These are phyloP conservation scores for Daedaleopsis nitida DNA, from an alignment of 768 basidiomycete genomes.

Conservation along the genomic window DNA sequence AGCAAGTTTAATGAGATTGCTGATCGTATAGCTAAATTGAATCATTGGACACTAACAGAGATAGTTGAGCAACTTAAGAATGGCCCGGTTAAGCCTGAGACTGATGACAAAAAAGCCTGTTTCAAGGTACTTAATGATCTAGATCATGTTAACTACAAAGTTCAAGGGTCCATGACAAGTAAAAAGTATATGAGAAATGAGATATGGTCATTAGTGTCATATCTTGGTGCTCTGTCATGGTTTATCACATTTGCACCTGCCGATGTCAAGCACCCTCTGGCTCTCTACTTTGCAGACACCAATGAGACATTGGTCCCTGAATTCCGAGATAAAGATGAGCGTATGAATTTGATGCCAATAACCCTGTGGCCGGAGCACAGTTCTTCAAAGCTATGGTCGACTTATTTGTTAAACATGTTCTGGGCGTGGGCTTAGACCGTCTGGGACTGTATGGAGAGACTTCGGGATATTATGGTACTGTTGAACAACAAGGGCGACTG, in stretches of 20 bases:
- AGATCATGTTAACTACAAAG: constrained; percentile 17
- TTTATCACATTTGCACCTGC: constrained; percentile 27
- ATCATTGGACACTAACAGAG: constrained; percentile 2
- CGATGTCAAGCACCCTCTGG: constrained; percentile 22
- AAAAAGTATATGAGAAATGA: constrained; percentile 21
- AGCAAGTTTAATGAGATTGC: constrained; percentile 12
- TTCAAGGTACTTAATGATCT: constrained; percentile 13
- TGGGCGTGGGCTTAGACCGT: too few species aligned
- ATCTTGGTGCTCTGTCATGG: constrained; percentile 18
- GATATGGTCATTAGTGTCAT: constrained; percentile 17
- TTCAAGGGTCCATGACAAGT: constrained; percentile 17
- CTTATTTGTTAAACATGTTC: too few species aligned
- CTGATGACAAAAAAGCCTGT: constrained; percentile 8
- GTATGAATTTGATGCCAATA: too few species aligned
- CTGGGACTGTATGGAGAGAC: too few species aligned
- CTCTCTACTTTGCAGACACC: constrained; percentile 20
- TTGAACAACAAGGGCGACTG: too few species aligned
- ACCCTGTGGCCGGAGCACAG: too few species aligned
- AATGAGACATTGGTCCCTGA: neutral
- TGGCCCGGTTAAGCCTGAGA: constrained; percentile 2
- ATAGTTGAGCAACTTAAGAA: constrained; percentile 1
- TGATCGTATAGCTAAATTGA: constrained; percentile 1
- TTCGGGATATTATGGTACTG: too few species aligned
- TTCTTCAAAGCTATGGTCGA: too few species aligned
- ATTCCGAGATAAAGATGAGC: constrained; percentile 1